Percentiles rank a stretch among this genome's conserved stretches.
Conservation (phyloP, 1,284 basidiomycete species). For the Pulveroboletus sp. region DNA sequence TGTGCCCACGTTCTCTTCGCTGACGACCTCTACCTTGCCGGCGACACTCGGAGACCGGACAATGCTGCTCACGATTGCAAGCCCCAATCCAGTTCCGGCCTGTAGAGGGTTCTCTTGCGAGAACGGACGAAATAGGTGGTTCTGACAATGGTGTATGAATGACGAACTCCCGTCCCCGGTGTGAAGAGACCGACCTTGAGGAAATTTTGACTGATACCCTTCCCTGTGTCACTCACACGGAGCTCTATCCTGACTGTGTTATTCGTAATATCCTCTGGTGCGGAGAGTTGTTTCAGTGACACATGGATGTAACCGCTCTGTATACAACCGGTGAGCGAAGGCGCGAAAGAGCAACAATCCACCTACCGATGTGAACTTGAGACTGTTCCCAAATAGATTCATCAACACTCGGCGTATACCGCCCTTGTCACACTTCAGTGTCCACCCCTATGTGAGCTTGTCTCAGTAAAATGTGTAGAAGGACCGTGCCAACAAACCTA, state of each 20-base stretch:
- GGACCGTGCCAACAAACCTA: slow-evolving; percentile 37
- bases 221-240: slow-evolving; percentile 88
- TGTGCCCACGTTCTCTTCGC: slow-evolving; percentile 87
- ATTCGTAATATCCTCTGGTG: slow-evolving; percentile 48
- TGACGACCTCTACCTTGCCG: slow-evolving; percentile 88
- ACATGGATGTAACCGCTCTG: slow-evolving; percentile 89
- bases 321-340: slow-evolving; percentile 17
- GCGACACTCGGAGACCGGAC: slow-evolving; percentile 84
- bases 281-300: slow-evolving; percentile 73
- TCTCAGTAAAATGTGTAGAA: slow-evolving; percentile 9
- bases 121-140: slow-evolving; percentile 96
- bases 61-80: slow-evolving; percentile 95
- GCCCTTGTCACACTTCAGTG: slow-evolving; percentile 86
- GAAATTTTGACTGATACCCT: slow-evolving; percentile 89
- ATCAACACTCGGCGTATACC: slow-evolving; percentile 91
- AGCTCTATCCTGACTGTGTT: slow-evolving; percentile 80
- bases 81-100: slow-evolving; percentile 92
- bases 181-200: slow-evolving; percentile 56
- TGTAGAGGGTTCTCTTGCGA: slow-evolving; percentile 92
- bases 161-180: slow-evolving; percentile 1
- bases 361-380: slow-evolving; percentile 85
- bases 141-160: slow-evolving; percentile 46
- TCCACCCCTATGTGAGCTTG: slow-evolving; percentile 68
- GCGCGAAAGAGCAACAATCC: background rate
- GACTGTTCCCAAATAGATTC: slow-evolving; percentile 94